Evolutionary conservation across 257 asterid species (phyloP), one percentile per base, ranked within the genome.

Genomic region (Eustoma russellianum): DNA sequence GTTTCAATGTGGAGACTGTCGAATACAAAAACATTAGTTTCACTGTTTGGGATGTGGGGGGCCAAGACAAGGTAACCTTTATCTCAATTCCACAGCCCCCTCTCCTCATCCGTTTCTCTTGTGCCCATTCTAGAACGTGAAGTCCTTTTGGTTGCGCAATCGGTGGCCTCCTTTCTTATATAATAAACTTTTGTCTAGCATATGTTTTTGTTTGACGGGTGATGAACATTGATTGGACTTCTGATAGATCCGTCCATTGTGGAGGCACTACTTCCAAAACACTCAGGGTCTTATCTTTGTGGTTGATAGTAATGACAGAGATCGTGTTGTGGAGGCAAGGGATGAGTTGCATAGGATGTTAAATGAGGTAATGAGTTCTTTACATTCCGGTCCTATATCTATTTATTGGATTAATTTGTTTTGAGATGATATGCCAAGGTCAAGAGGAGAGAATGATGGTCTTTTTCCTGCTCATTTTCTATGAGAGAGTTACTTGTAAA

Each of bases 211-310:
- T 24, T 24, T 24, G 30, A 24, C 3, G 30, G 30, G 30, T 44
- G 53, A 13, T 15, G 48, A 34, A 7, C 35, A 13, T 48, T 44
- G 19, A 24, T 62, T 38, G n/a, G 6, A 65, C 33, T n/a, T 67
- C 65, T 35, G 57, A 55, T 74, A 88, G 96, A 88, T 88, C 69
- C 94, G 96, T 59, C 94, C 96, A 55, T 64, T 88, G 79, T 87
- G 96, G 96, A 84, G 96, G 82, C 94, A 84, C 77, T 87, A 87
- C 76, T 87, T 87, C 77, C 96, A 87, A 55, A 87, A 87, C 82
- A 83, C 94, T 17, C 96, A 88, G 62, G 94, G 96, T 48, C 94
- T 84, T 55, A 88, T 88, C 30, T 88, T 84, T 61, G 96, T 88
- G 56, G 94, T 88, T 41, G 96, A 88, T 55, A 88, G 94, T 77